phyloP scores from a whole-genome alignment of 495 filamentous ascomycete species.

The Xylaria palmicola region DNA sequence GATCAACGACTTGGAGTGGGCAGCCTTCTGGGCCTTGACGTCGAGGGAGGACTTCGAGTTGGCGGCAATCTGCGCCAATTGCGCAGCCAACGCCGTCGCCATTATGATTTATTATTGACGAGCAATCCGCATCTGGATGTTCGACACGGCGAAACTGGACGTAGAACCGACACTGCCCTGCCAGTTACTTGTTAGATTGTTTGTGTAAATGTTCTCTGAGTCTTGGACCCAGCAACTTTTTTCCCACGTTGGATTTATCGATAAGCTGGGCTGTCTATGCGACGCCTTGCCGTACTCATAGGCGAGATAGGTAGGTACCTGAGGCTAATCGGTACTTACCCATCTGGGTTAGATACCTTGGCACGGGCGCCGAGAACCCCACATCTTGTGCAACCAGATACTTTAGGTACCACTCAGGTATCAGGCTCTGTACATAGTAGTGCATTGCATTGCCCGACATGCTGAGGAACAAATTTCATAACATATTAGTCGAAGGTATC shows the following conservation, averaged over 20 bases:
- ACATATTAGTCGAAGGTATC: too few relatives aligned
- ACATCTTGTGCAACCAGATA: too few relatives aligned
- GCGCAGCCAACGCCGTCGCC: slow-evolving; percentile 74
- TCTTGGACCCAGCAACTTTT: slow-evolving; percentile 17
- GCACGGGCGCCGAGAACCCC: too few relatives aligned
- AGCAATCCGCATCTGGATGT: slow-evolving; percentile 6
- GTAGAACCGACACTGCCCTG: background rate
- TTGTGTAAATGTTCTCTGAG: background rate
- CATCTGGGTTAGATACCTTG: too few relatives aligned
- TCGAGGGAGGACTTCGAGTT: slow-evolving; percentile 78
- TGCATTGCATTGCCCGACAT: too few relatives aligned
- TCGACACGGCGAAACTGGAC: background rate
- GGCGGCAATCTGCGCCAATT: slow-evolving; percentile 76
- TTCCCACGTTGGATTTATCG: slow-evolving; percentile 13
- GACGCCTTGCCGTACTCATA: too few relatives aligned
- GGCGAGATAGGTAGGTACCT: too few relatives aligned
- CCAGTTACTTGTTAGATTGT: background rate
- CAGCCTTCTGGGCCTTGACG: slow-evolving; percentile 81
- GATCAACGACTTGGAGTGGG: slow-evolving; percentile 88
- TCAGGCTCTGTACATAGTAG: too few relatives aligned
- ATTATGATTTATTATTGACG: slow-evolving; percentile 45
- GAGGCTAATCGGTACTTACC: too few relatives aligned
- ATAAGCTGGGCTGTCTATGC: slow-evolving; percentile 3
- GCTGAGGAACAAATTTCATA: too few relatives aligned
- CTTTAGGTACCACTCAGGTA: too few relatives aligned